Evolutionary conservation across 2,329 filamentous ascomycete species (phyloP), one percentile per base, ranked within the genome.

Genomic region (Colletotrichum orbiculare): DNA sequence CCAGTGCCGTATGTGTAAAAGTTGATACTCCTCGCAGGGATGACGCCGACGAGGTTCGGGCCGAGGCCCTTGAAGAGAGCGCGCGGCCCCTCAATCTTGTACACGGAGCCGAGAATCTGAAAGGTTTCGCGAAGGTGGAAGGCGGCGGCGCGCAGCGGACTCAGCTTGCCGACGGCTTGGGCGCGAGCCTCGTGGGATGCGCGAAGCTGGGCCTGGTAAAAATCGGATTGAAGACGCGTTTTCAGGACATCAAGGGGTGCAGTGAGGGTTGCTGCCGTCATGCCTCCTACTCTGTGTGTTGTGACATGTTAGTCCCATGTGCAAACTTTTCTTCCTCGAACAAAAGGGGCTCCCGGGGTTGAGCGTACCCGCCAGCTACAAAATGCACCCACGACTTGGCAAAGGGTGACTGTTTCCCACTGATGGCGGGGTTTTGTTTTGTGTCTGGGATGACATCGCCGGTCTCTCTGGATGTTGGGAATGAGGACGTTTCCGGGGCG

Each of bases 1-100:
- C 93, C 91, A 75, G 97, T 98, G 54, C 93, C 93, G 75, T 97
- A 97, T 12, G 93, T 89, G 80, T 90, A 97, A 77, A 98, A 98
- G 77, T 96, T 97, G 79, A 97, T 97, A 56, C 91, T 90, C 66
- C 94, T 86, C 15, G 94, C 94, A 1, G 94, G 94, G 8, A 97
- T 91, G 2, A 97, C 94, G 61, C 95, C 94, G 8, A 96, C 85
- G 8, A 97, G 83, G 76, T 97, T 97, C 1, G 95, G 94, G 0
- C 94, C 94, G 4, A 98, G 85, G 25, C 95, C 95, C 76, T 97
- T 97, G 84, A 97, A 98, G 4, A 98, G 84, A 10, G 93, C 94
- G 55, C 93, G 88, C 82, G 90, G 91, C 25, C 95, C 95, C 76
- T 97, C 95, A 17, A 88, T 82, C 54, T 88, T 87, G 71, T 95